These are phyloP conservation scores for Trebouxia sp. DNA, from an alignment of 139 green algal species.

Conservation along the genomic window DNA sequence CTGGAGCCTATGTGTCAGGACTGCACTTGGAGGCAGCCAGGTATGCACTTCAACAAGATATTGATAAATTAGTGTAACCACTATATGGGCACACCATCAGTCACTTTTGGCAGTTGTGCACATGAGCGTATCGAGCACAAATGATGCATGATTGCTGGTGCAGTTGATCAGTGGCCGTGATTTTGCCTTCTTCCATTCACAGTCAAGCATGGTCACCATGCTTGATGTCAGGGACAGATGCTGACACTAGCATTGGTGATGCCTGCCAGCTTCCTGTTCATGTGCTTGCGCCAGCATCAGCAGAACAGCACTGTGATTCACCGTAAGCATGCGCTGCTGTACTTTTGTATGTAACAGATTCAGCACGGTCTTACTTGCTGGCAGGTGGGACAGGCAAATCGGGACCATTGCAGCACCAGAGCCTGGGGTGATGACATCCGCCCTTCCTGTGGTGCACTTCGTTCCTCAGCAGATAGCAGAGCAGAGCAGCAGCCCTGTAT, in stretches of 20 bases:
- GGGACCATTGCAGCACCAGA: constrained; percentile 57
- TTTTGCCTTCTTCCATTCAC: too few relatives aligned
- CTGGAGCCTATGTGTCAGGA: constrained; percentile 77
- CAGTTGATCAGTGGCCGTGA: too few relatives aligned
- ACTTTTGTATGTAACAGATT: too few relatives aligned
- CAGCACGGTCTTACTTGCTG: not conserved
- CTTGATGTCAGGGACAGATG: not conserved
- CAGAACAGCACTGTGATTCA: not conserved
- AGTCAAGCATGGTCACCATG: not conserved
- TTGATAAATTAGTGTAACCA: too few relatives aligned
- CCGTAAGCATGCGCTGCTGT: not conserved
- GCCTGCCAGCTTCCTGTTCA: not conserved
- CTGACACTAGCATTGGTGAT: not conserved
- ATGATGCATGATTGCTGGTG: too few relatives aligned
- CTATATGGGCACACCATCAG: too few relatives aligned
- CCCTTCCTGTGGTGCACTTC: constrained; percentile 80
- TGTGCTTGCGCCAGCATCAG: not conserved
- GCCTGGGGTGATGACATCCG: constrained; percentile 68
- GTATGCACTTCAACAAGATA: too few relatives aligned
- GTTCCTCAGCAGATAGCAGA: constrained; percentile 47
- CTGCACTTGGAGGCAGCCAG: constrained; percentile 76
- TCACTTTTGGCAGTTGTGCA: too few relatives aligned
- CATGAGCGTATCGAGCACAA: too few relatives aligned
- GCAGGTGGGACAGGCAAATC: constrained; percentile 51
- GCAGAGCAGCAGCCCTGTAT: constrained; percentile 37